phyloP scores from a whole-genome alignment of 352 stramenopile species.

The Globisporangium solare region DNA sequence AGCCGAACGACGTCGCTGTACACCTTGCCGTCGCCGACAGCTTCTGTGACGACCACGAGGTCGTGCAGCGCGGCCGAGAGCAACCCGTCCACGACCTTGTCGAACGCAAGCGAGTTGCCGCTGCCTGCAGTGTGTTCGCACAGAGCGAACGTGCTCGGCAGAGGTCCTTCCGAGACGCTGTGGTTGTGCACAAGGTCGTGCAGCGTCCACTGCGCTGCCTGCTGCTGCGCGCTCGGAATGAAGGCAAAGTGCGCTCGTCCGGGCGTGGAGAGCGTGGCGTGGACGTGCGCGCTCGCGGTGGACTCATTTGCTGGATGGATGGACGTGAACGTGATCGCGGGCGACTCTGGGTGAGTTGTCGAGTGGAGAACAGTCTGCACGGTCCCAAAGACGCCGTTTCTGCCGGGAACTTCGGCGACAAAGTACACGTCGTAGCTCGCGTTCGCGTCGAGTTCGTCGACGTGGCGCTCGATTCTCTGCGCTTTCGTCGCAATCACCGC shows the following conservation, averaged over 20 bases:
- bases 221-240: conserved; percentile 22
- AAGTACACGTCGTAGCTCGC: conserved; percentile 83
- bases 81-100: conserved; percentile 26
- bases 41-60: conserved; percentile 49
- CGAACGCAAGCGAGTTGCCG: conserved; percentile 15
- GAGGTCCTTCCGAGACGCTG: conserved; percentile 5
- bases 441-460: conserved; percentile 43
- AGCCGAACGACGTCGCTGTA: conserved; percentile 32
- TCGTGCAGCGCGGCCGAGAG: conserved; percentile 55
- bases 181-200: conserved; percentile 29
- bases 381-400: conserved; percentile 72
- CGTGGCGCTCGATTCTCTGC: conserved; percentile 45
- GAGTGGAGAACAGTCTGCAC: conserved; percentile 62
- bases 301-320: conserved; percentile 31
- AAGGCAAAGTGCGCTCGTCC: conserved; percentile 49
- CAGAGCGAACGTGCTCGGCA: conserved; percentile 24
- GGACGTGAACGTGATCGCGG: conserved; percentile 19
- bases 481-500: conserved; percentile 41
- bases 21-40: conserved; percentile 42
- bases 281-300: conserved; percentile 26
- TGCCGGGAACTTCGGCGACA: conserved; percentile 67
- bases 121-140: conserved; percentile 19
- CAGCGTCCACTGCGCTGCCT: conserved; percentile 8
- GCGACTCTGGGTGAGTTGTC: conserved; percentile 47
- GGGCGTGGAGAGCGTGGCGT: conserved; percentile 28